Evolutionary conservation across 768 basidiomycete genomes (phyloP).

Genomic region (Kwoniella newhampshirensis): DNA sequence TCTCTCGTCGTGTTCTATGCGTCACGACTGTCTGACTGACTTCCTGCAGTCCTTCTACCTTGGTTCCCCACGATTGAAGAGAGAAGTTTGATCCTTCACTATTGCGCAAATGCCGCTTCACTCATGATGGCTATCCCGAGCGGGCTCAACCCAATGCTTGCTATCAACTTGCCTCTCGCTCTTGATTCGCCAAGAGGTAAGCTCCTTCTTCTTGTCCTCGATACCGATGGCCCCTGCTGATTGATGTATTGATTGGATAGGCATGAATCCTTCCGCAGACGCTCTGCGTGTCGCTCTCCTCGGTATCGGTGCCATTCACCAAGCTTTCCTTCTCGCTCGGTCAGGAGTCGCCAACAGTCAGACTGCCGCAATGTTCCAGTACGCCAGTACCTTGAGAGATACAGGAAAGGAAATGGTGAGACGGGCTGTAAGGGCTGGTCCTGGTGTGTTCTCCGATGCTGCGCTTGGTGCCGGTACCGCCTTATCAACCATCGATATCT

Average conservation of each 20-base stretch:
- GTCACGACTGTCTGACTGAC: neutral
- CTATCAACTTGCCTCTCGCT: slow-evolving; percentile 56
- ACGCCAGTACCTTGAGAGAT: slow-evolving; percentile 53
- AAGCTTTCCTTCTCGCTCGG: slow-evolving; percentile 56
- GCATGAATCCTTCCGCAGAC: slow-evolving; percentile 55
- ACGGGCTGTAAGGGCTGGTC: slow-evolving; percentile 50
- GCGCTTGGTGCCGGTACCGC: slow-evolving; percentile 45
- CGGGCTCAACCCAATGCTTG: slow-evolving; percentile 57
- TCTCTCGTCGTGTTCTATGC: neutral
- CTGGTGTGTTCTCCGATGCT: slow-evolving; percentile 36
- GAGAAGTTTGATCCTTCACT: slow-evolving; percentile 50
- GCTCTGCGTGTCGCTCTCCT: slow-evolving; percentile 55
- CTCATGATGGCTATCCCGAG: slow-evolving; percentile 58
- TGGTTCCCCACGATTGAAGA: slow-evolving; percentile 53
- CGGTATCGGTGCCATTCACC: slow-evolving; percentile 57
- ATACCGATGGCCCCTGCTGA: neutral
- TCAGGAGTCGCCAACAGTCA: slow-evolving; percentile 36
- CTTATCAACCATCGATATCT: slow-evolving; percentile 54
- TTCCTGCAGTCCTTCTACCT: slow-evolving; percentile 43
- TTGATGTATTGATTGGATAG: slow-evolving; percentile 16
- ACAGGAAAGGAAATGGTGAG: slow-evolving; percentile 54
- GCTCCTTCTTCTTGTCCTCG: neutral
- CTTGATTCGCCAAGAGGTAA: slow-evolving; percentile 54
- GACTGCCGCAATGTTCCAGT: slow-evolving; percentile 52
- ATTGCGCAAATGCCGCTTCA: slow-evolving; percentile 58